phyloP scores from a whole-genome alignment of 169 alveolate species.

The Cryptosporidium parvum region DNA sequence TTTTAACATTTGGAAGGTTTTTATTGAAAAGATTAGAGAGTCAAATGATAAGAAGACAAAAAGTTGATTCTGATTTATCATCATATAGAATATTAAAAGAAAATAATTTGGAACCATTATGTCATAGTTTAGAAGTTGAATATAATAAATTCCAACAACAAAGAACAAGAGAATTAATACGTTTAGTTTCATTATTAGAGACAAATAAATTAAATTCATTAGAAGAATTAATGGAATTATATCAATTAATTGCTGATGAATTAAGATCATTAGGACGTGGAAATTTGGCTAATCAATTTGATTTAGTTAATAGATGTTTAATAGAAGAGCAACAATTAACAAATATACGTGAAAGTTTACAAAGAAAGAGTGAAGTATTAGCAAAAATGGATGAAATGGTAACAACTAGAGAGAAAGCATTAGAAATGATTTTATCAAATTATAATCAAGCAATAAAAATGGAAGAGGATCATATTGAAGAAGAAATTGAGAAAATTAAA shows the following conservation, averaged over 20 bases:
- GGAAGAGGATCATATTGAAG: conserved; percentile 59
- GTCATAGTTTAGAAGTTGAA: conserved; percentile 68
- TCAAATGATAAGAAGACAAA: conserved; percentile 71
- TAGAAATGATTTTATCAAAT: conserved; percentile 36
- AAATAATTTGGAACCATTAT: conserved; percentile 71
- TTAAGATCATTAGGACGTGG: conserved; percentile 76
- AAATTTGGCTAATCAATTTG: conserved; percentile 70
- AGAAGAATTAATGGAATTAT: conserved; percentile 70
- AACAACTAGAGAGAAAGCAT: conserved; percentile 63
- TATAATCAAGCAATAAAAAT: conserved; percentile 35
- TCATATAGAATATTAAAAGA: conserved; percentile 56
- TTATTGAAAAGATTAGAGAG: conserved; percentile 34
- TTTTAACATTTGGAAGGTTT: conserved; percentile 51
- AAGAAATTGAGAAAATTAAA: conserved; percentile 40
- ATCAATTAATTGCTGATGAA: conserved; percentile 74
- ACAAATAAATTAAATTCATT: conserved; percentile 59
- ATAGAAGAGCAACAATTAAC: conserved; percentile 73
- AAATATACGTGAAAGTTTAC: conserved; percentile 37
- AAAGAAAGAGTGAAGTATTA: conserved; percentile 50
- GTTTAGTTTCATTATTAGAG: conserved; percentile 64
- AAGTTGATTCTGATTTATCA: conserved; percentile 66
- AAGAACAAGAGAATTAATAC: conserved; percentile 66
- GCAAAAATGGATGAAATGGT: conserved; percentile 54
- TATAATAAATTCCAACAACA: conserved; percentile 70
- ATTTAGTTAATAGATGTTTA: conserved; percentile 68